Conservation (phyloP, 129 eudicot species). For the Calendula officinalis region DNA sequence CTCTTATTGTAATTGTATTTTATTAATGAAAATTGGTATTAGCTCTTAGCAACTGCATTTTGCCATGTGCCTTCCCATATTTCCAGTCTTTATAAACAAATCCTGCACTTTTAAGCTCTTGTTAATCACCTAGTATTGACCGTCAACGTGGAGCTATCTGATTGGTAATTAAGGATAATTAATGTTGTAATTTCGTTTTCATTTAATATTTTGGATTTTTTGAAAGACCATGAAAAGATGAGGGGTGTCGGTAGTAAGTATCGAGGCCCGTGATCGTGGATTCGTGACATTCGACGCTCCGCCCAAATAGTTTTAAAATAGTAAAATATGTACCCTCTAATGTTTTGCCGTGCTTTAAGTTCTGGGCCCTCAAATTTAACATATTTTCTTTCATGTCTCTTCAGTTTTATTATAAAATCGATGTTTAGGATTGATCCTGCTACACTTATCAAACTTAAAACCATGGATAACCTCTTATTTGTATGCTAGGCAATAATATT, state of each 20-base stretch:
- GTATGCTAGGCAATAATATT: too few species aligned
- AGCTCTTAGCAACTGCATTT: slow-evolving; percentile 42
- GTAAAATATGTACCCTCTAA: background rate
- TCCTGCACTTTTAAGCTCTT: slow-evolving; percentile 1
- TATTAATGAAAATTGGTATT: too few species aligned
- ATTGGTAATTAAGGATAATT: background rate
- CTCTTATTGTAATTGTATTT: too few species aligned
- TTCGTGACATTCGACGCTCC: slow-evolving; percentile 33
- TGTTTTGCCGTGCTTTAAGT: background rate
- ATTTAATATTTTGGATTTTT: background rate
- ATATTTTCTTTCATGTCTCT: background rate
- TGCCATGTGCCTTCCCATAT: slow-evolving; percentile 37
- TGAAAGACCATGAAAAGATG: slow-evolving; percentile 11
- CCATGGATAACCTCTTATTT: too few species aligned
- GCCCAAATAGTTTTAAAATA: slow-evolving; percentile 14
- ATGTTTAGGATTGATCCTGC: too few species aligned
- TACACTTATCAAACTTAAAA: too few species aligned
- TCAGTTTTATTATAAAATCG: too few species aligned
- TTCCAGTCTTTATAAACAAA: slow-evolving; percentile 16
- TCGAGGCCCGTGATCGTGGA: slow-evolving; percentile 19
- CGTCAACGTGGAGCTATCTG: slow-evolving; percentile 23
- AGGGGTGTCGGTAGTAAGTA: slow-evolving; percentile 29
- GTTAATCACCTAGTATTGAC: slow-evolving; percentile 27
- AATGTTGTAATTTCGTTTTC: background rate
- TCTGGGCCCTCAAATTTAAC: background rate